These are phyloP conservation scores for Yamadazyma sp. DNA, from an alignment of 805 yeast species.

Conservation along the genomic window DNA sequence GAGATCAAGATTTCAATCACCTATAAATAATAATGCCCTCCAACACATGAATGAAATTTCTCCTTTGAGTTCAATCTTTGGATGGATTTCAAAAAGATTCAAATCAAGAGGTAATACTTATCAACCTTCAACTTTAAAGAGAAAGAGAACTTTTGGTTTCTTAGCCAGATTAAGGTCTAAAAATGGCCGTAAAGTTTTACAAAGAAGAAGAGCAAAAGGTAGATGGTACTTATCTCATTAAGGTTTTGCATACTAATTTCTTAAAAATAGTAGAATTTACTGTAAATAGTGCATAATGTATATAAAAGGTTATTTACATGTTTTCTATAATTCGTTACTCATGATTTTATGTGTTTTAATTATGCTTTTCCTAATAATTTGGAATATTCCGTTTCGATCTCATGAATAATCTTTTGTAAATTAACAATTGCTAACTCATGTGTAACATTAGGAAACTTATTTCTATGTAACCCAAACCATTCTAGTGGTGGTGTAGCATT, in stretches of 20 bases:
- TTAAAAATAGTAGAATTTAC: neutral
- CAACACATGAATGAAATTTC: neutral
- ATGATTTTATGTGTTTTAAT: too few species aligned
- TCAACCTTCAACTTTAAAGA: slow-evolving; percentile 86
- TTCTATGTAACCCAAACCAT: slow-evolving; percentile 94
- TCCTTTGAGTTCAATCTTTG: slow-evolving; percentile 12
- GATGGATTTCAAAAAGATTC: slow-evolving; percentile 61
- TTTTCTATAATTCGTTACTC: neutral
- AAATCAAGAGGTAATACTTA: slow-evolving; percentile 90
- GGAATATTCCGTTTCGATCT: slow-evolving; percentile 57
- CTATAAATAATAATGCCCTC: too few species aligned
- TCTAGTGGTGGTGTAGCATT: slow-evolving; percentile 97
- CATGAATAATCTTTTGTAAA: slow-evolving; percentile 68
- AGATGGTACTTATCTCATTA: slow-evolving; percentile 85
- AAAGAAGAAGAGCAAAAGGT: slow-evolving; percentile 80
- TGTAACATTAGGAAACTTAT: slow-evolving; percentile 79
- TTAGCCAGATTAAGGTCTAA: slow-evolving; percentile 74
- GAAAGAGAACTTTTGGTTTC: slow-evolving; percentile 89
- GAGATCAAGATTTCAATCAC: too few species aligned
- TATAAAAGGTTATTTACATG: neutral
- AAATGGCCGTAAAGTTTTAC: slow-evolving; percentile 74
- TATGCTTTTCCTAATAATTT: slow-evolving; percentile 46
- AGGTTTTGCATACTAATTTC: too few species aligned
- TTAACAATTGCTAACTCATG: slow-evolving; percentile 76
- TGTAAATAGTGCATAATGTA: neutral